phyloP scores from a whole-genome alignment of 495 filamentous ascomycete genomes.

The Xylaria scruposa region DNA sequence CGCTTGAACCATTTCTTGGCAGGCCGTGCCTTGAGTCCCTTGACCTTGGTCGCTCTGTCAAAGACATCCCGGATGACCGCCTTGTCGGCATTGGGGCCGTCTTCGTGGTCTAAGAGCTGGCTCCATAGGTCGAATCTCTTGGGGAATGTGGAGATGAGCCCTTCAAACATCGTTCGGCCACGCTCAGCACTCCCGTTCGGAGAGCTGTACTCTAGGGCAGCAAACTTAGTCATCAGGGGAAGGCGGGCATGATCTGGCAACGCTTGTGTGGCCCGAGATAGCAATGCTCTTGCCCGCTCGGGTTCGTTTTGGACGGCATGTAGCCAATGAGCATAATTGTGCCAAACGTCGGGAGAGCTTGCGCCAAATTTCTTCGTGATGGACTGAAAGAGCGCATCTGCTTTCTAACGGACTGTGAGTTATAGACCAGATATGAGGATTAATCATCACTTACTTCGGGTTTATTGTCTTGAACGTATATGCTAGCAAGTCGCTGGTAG shows the following conservation, averaged over 20 bases:
- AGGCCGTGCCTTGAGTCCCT: slow-evolving; percentile 72
- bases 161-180: slow-evolving; percentile 93
- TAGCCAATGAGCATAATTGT: slow-evolving; percentile 95
- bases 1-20: slow-evolving; percentile 83
- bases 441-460: slow-evolving; percentile 58
- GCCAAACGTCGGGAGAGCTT: slow-evolving; percentile 77
- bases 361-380: slow-evolving; percentile 88
- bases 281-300: slow-evolving; percentile 75
- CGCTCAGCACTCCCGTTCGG: slow-evolving; percentile 85
- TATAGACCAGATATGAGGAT: slow-evolving; percentile 13
- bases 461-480: slow-evolving; percentile 91
- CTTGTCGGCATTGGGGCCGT: slow-evolving; percentile 54
- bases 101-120: slow-evolving; percentile 84
- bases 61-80: slow-evolving; percentile 71
- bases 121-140: slow-evolving; percentile 94
- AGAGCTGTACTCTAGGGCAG: slow-evolving; percentile 86
- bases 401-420: slow-evolving; percentile 66
- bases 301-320: slow-evolving; percentile 71
- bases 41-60: slow-evolving; percentile 75
- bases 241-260: slow-evolving; percentile 73
- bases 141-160: slow-evolving; percentile 79
- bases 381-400: slow-evolving; percentile 83
- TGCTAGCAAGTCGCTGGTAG: slow-evolving; percentile 87
- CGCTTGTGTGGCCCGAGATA: slow-evolving; percentile 86
- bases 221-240: slow-evolving; percentile 83